Evolutionary conservation across 2,329 filamentous ascomycete species (phyloP).

Genomic region (Arachnopeziza araneosa): DNA sequence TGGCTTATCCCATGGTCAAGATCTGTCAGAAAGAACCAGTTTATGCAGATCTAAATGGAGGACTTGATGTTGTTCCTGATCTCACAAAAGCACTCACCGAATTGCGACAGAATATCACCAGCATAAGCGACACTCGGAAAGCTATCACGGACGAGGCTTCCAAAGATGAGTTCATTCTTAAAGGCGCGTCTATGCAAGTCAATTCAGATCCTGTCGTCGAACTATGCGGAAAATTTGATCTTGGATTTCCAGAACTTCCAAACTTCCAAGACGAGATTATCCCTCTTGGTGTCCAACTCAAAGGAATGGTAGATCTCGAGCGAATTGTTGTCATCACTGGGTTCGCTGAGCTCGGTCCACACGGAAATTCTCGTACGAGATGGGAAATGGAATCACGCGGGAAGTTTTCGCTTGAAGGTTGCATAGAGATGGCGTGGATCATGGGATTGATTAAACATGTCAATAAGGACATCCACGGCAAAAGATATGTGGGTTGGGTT

Average conservation of each 20-base stretch:
- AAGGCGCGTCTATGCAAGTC: too few species aligned
- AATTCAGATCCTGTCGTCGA: too few species aligned
- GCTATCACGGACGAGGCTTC: constrained; percentile 81
- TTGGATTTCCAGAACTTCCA: constrained; percentile 82
- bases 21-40: constrained; percentile 90
- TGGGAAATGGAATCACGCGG: constrained; percentile 98
- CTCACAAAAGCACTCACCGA: constrained; percentile 87
- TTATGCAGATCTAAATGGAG: constrained; percentile 91
- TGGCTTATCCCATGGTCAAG: constrained; percentile 85
- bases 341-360: constrained; percentile 88
- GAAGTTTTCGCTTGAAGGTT: constrained; percentile 91
- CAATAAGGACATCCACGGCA: constrained; percentile 82
- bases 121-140: constrained; percentile 83
- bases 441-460: constrained; percentile 99
- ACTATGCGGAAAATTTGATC: too few species aligned
- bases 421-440: constrained; percentile 98
- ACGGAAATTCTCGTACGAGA: constrained; percentile 92
- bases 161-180: too few species aligned
- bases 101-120: constrained; percentile 84
- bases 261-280: constrained; percentile 84
- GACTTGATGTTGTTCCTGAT: constrained; percentile 90
- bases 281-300: constrained; percentile 72
- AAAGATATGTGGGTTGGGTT: constrained; percentile 91
- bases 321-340: constrained; percentile 50
- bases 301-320: constrained; percentile 62